phyloP scores from a whole-genome alignment of 805 yeast species.

The Yarrowia keelungensis region DNA sequence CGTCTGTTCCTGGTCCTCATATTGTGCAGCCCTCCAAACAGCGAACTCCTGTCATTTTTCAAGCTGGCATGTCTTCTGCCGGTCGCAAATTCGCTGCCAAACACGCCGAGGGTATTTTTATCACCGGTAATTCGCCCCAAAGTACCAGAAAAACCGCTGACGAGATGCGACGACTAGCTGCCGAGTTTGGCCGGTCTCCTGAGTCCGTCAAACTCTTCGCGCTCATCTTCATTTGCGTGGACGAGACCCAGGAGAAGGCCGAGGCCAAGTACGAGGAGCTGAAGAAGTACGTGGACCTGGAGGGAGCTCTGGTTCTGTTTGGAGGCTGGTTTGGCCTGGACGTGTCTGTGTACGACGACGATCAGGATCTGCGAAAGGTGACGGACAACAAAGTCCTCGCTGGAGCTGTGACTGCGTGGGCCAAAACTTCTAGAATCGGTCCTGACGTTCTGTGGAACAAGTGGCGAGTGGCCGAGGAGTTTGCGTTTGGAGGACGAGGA shows the following conservation, averaged over 20 bases:
- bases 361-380: conserved; percentile 49
- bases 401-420: conserved; percentile 51
- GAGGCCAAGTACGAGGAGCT: conserved; percentile 51
- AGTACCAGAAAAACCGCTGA: conserved; percentile 48
- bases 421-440: conserved; percentile 47
- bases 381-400: conserved; percentile 50
- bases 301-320: conserved; percentile 55
- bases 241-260: conserved; percentile 55
- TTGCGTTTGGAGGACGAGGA: conserved; percentile 49
- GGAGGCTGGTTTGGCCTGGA: conserved; percentile 56
- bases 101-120: conserved; percentile 55
- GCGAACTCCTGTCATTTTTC: conserved; percentile 55
- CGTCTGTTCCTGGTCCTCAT: conserved; percentile 54
- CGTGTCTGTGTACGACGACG: conserved; percentile 50
- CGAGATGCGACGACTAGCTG: conserved; percentile 50
- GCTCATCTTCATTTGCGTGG: conserved; percentile 53
- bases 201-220: conserved; percentile 53
- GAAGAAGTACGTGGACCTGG: conserved; percentile 51
- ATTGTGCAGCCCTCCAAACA: conserved; percentile 56
- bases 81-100: conserved; percentile 56
- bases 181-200: conserved; percentile 51
- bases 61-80: conserved; percentile 55
- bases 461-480: conserved; percentile 48
- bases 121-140: conserved; percentile 52
- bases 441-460: conserved; percentile 45